phyloP scores from a whole-genome alignment of 2,329 filamentous ascomycete genomes.

The Pseudocercospora fijiensis region DNA sequence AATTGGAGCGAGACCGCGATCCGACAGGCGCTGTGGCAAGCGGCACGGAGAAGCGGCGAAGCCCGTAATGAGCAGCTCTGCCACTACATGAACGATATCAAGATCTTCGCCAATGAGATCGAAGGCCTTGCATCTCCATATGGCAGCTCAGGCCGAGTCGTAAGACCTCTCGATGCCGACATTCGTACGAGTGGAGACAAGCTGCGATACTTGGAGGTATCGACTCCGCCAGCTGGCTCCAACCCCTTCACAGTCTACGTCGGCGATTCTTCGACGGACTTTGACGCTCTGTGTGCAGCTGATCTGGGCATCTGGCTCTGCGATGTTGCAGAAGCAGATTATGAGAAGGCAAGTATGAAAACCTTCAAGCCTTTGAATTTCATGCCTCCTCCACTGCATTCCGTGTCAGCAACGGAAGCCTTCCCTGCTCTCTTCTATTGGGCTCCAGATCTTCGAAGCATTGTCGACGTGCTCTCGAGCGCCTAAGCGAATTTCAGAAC shows the following conservation, averaged over 20 bases:
- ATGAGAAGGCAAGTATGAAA: slow-evolving; percentile 20
- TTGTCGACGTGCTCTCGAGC: slow-evolving; percentile 3
- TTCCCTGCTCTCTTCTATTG: slow-evolving; percentile 21
- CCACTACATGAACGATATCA: slow-evolving; percentile 19
- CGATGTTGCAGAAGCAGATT: slow-evolving; percentile 20
- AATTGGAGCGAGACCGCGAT: slow-evolving; percentile 52
- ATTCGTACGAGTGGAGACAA: slow-evolving; percentile 47
- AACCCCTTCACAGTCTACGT: slow-evolving; percentile 43
- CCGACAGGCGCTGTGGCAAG: slow-evolving; percentile 22
- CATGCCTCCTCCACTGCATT: slow-evolving; percentile 13
- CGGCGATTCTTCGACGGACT: slow-evolving; percentile 51
- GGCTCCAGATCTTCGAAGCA: slow-evolving; percentile 16
- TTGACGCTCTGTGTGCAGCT: slow-evolving; percentile 46
- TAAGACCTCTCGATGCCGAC: slow-evolving; percentile 24
- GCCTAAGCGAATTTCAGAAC: background rate
- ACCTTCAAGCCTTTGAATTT: slow-evolving; percentile 29
- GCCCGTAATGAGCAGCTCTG: slow-evolving; percentile 12
- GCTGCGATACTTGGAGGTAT: slow-evolving; percentile 30
- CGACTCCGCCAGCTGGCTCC: background rate
- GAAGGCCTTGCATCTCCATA: slow-evolving; percentile 29
- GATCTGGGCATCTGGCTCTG: slow-evolving; percentile 48
- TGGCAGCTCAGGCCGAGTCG: slow-evolving; percentile 35
- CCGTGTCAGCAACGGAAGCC: background rate
- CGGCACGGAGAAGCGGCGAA: slow-evolving; percentile 7
- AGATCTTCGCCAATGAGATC: slow-evolving; percentile 41